These are phyloP conservation scores for Sporisorium iseilematis-ciliati DNA, from an alignment of 1,284 basidiomycete genomes.

Conservation along the genomic window DNA sequence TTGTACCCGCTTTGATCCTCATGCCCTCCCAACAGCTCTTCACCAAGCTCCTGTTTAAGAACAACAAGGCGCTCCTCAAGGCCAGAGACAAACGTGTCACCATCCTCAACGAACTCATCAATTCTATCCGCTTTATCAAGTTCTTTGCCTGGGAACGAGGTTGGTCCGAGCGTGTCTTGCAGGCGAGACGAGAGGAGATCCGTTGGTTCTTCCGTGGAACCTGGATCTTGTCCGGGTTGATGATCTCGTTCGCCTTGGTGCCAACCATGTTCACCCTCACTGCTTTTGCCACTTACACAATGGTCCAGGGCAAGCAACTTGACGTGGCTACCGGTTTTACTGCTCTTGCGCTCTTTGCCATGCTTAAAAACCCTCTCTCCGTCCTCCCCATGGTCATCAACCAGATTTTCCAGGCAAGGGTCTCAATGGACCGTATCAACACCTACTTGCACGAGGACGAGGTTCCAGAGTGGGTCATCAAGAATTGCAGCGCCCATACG, in stretches of 20 bases:
- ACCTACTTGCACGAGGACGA: slow-evolving; percentile 86
- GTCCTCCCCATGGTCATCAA: slow-evolving; percentile 54
- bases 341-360: slow-evolving; percentile 53
- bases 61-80: slow-evolving; percentile 21
- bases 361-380: slow-evolving; percentile 54
- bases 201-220: slow-evolving; percentile 11
- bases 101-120: slow-evolving; percentile 50
- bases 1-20: slow-evolving; percentile 32
- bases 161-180: slow-evolving; percentile 36
- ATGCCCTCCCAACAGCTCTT: slow-evolving; percentile 44
- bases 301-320: slow-evolving; percentile 43
- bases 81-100: slow-evolving; percentile 48
- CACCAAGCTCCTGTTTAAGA: slow-evolving; percentile 24
- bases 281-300: slow-evolving; percentile 53
- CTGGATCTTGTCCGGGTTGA: slow-evolving; percentile 17
- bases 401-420: slow-evolving; percentile 74
- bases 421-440: slow-evolving; percentile 83
- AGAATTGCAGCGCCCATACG: slow-evolving; percentile 24
- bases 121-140: slow-evolving; percentile 59
- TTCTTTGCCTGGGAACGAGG: slow-evolving; percentile 58
- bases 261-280: slow-evolving; percentile 45
- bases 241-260: slow-evolving; percentile 29
- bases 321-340: slow-evolving; percentile 54
- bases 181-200: slow-evolving; percentile 36
- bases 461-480: slow-evolving; percentile 78